Evolutionary conservation across 2,329 filamentous ascomycete genomes (phyloP), one percentile per base, ranked within the genome.

Genomic region (Colletotrichum cordylinicola): DNA sequence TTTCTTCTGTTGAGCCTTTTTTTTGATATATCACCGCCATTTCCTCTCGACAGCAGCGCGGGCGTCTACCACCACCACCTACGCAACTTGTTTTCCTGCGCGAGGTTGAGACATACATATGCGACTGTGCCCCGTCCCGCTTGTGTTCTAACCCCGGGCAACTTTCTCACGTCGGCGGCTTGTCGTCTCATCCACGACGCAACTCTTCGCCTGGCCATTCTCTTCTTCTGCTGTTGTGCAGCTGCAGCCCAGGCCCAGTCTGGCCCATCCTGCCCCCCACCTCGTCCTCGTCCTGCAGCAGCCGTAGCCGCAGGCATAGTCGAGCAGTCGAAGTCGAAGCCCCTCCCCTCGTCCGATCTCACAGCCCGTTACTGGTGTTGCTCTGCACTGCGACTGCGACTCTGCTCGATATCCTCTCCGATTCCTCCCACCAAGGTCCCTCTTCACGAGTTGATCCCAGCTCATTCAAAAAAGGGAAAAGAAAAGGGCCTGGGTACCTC

Each of bases 51-150:
- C 52, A 15, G 31, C n/a, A n/a, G 27, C 27, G 39, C 35, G 29
- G 33, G 16, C 6, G 8, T 48, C 33, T 24, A 24, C 24, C 18
- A 35, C 27, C 15, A 56, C 62, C 21, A 27, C 69, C 4, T 15
- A 9, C 60, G 31, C 33, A 24, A 24, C 16, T 70, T 21, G 27
- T 24, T 56, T 4, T 58, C 15, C 31, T 18, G 29, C 4, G 35
- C n/a, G n/a, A 21, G 10, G n/a, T 60, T 67, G 55, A 75, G 73
- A 75, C 73, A 75, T 72, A 43, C 69, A 72, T 68, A 37, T 72
- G 31, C 62, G 61, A 52, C 67, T 33, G 55, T 39, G 43, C 39
- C 69, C 69, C 37, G 21, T 31, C 69, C 69, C 37, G 35, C 65
- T 27, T 67, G 33, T 29, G 18, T 52, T 64, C 33, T 27, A 16